phyloP scores from a whole-genome alignment of 1,139 yeast species.

The Candida buenavistaensis region DNA sequence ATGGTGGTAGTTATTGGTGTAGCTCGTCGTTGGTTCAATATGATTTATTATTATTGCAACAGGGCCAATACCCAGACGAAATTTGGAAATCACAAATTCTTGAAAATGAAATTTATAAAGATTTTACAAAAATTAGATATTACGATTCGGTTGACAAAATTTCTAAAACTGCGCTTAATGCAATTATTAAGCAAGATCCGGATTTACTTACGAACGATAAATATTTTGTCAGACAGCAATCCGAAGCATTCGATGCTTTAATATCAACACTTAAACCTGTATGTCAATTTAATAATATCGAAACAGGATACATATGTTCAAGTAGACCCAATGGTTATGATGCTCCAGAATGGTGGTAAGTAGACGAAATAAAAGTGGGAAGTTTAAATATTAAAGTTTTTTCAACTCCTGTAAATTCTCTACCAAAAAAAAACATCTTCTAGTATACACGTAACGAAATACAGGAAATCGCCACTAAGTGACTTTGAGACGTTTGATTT shows the following conservation, averaged over 20 bases:
- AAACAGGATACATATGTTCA: slow-evolving; percentile 23
- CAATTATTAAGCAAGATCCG: slow-evolving; percentile 21
- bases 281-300: slow-evolving; percentile 20
- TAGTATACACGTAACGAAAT: no score
- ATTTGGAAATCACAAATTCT: slow-evolving; percentile 18
- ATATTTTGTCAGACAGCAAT: slow-evolving; percentile 21
- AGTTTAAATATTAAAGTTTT: neutral
- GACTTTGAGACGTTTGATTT: no score
- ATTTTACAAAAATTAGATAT: slow-evolving; percentile 21
- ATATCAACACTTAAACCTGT: slow-evolving; percentile 30
- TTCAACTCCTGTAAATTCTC: no score
- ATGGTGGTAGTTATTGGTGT: slow-evolving; percentile 33
- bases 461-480: no score
- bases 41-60: slow-evolving; percentile 28
- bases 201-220: slow-evolving; percentile 17
- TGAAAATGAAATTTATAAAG: slow-evolving; percentile 11
- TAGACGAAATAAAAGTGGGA: neutral
- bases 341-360: slow-evolving; percentile 27
- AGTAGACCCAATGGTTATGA: slow-evolving; percentile 30
- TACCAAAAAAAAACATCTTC: no score
- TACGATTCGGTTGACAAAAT: slow-evolving; percentile 31
- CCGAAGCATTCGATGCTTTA: slow-evolving; percentile 24
- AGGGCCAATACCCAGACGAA: slow-evolving; percentile 23
- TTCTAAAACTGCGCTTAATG: slow-evolving; percentile 23
- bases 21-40: slow-evolving; percentile 31